A percentile compares a stretch with the other conserved stretches of the same genome.
phyloP scores from a whole-genome alignment of 345 rosid species.

The Populus deltoides region DNA sequence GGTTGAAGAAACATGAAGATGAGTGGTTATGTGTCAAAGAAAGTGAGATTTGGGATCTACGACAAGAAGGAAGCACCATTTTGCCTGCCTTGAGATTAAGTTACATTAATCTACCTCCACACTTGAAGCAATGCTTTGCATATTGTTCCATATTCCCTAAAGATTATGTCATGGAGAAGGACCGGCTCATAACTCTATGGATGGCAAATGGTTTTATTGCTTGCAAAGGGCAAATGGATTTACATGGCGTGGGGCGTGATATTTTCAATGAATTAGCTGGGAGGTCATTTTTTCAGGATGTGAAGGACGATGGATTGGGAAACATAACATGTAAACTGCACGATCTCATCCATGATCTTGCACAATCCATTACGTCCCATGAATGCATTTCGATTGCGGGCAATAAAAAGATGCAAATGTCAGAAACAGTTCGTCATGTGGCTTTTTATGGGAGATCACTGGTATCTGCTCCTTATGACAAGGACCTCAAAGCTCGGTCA shows the following conservation, averaged over 20 bases:
- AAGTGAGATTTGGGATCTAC: neutral
- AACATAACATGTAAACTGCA: constrained; percentile 19
- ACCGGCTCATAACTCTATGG: constrained; percentile 17
- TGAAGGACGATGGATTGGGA: neutral
- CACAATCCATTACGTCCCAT: neutral
- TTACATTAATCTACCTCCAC: neutral
- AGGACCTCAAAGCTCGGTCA: neutral
- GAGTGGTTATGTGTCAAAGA: constrained; percentile 4
- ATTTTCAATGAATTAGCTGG: neutral
- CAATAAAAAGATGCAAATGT: neutral
- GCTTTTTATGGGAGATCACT: neutral
- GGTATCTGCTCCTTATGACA: neutral
- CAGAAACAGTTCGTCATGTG: neutral
- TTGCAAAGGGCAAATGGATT: neutral
- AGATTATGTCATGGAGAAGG: constrained; percentile 1
- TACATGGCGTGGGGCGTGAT: constrained; percentile 5
- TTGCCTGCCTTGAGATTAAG: neutral
- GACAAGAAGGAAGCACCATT: neutral
- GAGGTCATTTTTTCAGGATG: constrained; percentile 20
- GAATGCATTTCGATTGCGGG: constrained; percentile 1
- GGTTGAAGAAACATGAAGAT: neutral
- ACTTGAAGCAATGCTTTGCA: constrained; percentile 6
- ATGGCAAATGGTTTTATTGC: constrained; percentile 28
- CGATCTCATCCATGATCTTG: constrained; percentile 29
- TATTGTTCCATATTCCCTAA: constrained; percentile 5